Conservation (phyloP, 108 stramenopile genomes). For the Nitzschia palea region DNA sequence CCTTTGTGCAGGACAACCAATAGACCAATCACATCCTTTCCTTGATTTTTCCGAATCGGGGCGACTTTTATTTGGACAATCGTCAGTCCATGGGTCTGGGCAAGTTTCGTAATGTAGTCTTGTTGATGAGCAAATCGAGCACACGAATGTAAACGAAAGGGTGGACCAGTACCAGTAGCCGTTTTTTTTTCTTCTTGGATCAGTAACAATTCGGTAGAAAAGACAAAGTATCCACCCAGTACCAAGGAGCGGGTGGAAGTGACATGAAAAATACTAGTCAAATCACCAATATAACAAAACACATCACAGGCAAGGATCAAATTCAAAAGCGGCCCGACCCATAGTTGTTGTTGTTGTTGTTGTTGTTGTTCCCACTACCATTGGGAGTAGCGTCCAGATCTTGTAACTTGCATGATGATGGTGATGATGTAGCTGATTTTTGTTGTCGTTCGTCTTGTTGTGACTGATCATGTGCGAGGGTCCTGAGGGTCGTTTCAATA, state of each 20-base stretch:
- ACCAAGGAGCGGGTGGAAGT: slow-evolving; percentile 29
- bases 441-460: not conserved
- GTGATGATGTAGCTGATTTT: not conserved
- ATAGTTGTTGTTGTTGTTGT: no score
- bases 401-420: no score
- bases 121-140: slow-evolving; percentile 66
- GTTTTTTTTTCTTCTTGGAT: no score
- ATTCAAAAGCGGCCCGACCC: no score
- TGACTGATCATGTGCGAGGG: not conserved
- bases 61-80: slow-evolving; percentile 1
- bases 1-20: slow-evolving; percentile 18
- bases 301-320: slow-evolving; percentile 74
- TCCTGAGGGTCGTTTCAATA: slow-evolving; percentile 37
- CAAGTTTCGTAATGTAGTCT: slow-evolving; percentile 45
- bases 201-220: slow-evolving; percentile 59
- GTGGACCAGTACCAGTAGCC: not conserved
- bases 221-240: slow-evolving; percentile 55
- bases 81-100: slow-evolving; percentile 35
- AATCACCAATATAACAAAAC: slow-evolving; percentile 58
- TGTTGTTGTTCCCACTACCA: no score
- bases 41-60: slow-evolving; percentile 36
- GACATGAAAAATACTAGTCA: slow-evolving; percentile 39
- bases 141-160: slow-evolving; percentile 49
- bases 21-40: slow-evolving; percentile 24
- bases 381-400: no score